Conservation (phyloP, 2,329 filamentous ascomycete genomes). For the Colletotrichum falcatum region DNA sequence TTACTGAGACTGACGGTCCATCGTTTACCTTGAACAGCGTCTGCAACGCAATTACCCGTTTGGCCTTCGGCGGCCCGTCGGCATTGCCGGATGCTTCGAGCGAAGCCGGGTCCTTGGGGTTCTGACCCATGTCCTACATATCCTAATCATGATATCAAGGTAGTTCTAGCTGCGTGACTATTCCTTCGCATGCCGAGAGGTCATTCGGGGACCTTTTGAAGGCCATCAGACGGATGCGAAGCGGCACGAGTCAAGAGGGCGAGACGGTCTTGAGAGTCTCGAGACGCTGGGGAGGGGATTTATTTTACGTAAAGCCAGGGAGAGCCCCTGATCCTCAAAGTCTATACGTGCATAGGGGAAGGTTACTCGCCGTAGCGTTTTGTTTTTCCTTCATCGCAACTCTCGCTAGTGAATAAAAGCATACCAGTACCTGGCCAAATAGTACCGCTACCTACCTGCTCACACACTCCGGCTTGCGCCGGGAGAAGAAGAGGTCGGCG, state of each 20-base stretch:
- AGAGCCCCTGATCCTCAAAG: slow-evolving; percentile 11
- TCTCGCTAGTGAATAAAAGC: background rate
- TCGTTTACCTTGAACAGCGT: background rate
- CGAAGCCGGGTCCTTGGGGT: background rate
- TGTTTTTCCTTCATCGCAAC: background rate
- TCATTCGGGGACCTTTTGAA: slow-evolving; percentile 11
- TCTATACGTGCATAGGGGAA: too few species aligned
- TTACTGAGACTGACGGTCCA: background rate
- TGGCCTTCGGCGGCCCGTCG: background rate
- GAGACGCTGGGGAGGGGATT: background rate
- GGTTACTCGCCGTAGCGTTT: too few species aligned
- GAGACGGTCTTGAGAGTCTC: slow-evolving; percentile 9
- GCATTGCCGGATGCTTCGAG: background rate
- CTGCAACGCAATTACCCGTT: background rate
- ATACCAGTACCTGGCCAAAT: too few species aligned
- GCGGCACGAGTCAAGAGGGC: slow-evolving; percentile 21
- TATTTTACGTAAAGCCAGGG: slow-evolving; percentile 35
- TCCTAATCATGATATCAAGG: background rate
- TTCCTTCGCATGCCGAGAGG: background rate
- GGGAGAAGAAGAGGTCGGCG: background rate
- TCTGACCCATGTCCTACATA: too few species aligned
- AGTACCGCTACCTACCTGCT: too few species aligned
- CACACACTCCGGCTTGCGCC: slow-evolving; percentile 5
- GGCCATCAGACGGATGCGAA: background rate
- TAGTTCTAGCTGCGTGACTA: background rate